phyloP scores from a whole-genome alignment of 225 moss, liverwort and hornwort genomes.

The Thuidium tamariscinum region DNA sequence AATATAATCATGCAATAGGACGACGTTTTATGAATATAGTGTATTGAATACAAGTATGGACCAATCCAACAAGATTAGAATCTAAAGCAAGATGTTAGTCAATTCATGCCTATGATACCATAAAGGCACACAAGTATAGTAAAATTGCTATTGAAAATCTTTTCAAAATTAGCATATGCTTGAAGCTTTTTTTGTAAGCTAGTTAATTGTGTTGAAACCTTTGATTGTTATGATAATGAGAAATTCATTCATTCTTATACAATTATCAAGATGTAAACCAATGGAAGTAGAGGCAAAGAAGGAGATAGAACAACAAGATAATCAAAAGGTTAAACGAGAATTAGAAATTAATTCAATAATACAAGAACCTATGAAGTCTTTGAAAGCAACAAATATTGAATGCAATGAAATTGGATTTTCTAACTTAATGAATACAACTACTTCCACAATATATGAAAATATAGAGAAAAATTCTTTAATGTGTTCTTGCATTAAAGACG shows the following conservation, averaged over 20 bases:
- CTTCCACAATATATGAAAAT: neutral
- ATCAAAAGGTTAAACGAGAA: neutral
- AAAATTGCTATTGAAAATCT: neutral
- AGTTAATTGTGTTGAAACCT: neutral
- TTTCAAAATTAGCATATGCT: neutral
- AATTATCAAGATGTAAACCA: conserved; percentile 32
- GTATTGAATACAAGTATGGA: neutral
- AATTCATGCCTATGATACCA: neutral
- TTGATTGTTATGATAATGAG: neutral
- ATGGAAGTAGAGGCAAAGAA: conserved; percentile 15
- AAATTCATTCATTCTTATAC: neutral
- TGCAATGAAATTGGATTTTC: neutral
- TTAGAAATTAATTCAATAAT: neutral
- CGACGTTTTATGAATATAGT: neutral
- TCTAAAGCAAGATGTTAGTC: neutral
- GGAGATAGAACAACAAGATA: neutral
- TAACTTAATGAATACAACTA: neutral
- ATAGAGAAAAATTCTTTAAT: neutral
- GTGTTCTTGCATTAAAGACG: conserved; percentile 9
- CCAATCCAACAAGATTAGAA: neutral
- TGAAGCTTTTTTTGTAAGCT: neutral
- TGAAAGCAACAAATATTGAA: neutral
- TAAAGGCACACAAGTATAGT: neutral
- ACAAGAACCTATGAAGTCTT: neutral
- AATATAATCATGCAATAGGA: neutral